Evolutionary conservation across 495 filamentous ascomycete species (phyloP).

Genomic region (Viridothelium virens): DNA sequence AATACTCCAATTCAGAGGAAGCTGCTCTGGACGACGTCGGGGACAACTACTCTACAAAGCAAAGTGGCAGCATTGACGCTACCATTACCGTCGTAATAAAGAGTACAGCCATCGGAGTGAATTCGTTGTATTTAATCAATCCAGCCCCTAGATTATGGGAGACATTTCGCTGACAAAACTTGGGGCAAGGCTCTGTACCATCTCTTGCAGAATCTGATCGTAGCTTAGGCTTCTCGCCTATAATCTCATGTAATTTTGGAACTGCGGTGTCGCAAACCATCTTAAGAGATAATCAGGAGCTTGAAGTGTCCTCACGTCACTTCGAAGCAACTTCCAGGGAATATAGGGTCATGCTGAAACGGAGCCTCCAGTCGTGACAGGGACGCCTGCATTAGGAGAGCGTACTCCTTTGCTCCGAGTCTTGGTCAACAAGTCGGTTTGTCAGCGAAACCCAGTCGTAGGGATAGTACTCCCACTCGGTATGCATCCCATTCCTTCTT

Average conservation of each 20-base stretch:
- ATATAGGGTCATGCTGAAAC: slow-evolving; percentile 16
- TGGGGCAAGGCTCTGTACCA: not conserved
- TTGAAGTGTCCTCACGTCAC: slow-evolving; percentile 17
- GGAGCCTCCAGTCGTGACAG: not conserved
- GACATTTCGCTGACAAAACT: not conserved
- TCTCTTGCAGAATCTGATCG: not conserved
- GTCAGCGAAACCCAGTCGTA: slow-evolving; percentile 7
- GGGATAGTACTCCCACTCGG: not conserved
- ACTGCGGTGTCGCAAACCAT: slow-evolving; percentile 4
- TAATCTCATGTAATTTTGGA: not conserved
- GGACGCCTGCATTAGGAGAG: slow-evolving; percentile 14
- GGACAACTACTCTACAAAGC: slow-evolving; percentile 22
- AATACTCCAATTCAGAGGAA: slow-evolving; percentile 23
- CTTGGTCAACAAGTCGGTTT: not conserved
- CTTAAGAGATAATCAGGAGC: slow-evolving; percentile 11
- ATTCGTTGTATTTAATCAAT: slow-evolving; percentile 18
- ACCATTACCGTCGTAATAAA: not conserved
- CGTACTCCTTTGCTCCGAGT: slow-evolving; percentile 22
- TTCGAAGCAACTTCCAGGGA: slow-evolving; percentile 19
- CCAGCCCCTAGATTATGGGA: not conserved
- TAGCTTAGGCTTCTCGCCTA: slow-evolving; percentile 5
- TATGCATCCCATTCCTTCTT: not conserved
- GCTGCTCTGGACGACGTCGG: slow-evolving; percentile 19
- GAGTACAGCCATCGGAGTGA: slow-evolving; percentile 17
- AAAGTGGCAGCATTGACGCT: slow-evolving; percentile 17